Evolutionary conservation across 2,329 filamentous ascomycete genomes (phyloP).

Genomic region (Sporothrix globosa): DNA sequence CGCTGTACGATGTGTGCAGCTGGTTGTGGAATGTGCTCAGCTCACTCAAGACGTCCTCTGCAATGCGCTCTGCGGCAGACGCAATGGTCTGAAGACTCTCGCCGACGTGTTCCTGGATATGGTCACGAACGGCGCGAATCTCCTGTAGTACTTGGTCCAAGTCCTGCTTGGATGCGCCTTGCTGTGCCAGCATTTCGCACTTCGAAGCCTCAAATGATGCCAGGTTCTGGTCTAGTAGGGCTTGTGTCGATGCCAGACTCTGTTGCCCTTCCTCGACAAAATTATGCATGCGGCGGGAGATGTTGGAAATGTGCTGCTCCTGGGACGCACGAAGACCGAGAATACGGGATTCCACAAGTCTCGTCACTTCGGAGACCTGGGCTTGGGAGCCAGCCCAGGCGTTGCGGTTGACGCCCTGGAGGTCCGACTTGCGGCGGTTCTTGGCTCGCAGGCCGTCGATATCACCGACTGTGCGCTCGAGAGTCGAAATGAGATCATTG

Average conservation of each 20-base stretch:
- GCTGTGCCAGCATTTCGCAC: constrained; percentile 65
- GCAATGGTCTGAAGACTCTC: constrained; percentile 83
- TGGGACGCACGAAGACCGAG: constrained; percentile 74
- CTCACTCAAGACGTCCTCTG: constrained; percentile 84
- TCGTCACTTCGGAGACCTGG: constrained; percentile 76
- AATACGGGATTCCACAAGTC: constrained; percentile 74
- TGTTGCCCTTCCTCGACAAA: constrained; percentile 78
- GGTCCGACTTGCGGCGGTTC: constrained; percentile 78
- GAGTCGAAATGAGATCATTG: constrained; percentile 72
- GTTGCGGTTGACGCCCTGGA: constrained; percentile 77
- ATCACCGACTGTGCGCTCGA: constrained; percentile 77
- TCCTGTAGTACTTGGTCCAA: constrained; percentile 92
- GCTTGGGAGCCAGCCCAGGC: constrained; percentile 77
- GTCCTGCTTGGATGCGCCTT: constrained; percentile 71
- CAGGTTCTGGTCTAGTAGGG: constrained; percentile 70
- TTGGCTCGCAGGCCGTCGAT: constrained; percentile 84
- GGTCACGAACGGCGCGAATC: constrained; percentile 85
- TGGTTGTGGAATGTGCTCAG: constrained; percentile 78
- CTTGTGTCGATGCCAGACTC: constrained; percentile 70
- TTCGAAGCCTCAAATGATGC: constrained; percentile 63
- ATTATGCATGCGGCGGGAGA: constrained; percentile 71
- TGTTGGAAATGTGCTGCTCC: constrained; percentile 65
- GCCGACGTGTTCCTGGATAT: constrained; percentile 83
- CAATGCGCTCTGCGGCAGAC: constrained; percentile 82
- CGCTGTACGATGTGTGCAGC: constrained; percentile 29